These are phyloP conservation scores for Coniochaeta sp. DNA, from an alignment of 2,329 filamentous ascomycete species.

Conservation along the genomic window DNA sequence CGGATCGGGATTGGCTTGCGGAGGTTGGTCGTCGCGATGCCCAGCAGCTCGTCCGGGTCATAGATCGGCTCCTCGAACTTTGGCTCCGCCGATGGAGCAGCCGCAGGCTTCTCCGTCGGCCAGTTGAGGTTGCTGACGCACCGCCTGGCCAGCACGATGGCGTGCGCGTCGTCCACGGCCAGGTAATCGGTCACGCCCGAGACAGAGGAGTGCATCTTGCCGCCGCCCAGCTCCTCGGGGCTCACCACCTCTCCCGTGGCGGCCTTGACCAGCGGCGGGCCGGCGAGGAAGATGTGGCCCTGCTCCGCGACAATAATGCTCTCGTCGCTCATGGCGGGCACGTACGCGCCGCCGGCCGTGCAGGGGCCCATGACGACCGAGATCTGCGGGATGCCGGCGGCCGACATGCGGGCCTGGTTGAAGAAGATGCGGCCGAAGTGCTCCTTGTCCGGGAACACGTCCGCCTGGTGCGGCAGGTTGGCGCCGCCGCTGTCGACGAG, in stretches of 20 bases:
- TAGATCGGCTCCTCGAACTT: constrained; percentile 70
- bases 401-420: constrained; percentile 93
- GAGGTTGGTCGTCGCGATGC: constrained; percentile 86
- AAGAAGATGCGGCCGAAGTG: constrained; percentile 98
- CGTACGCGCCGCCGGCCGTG: constrained; percentile 91
- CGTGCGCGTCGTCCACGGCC: constrained; percentile 89
- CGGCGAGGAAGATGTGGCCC: constrained; percentile 95
- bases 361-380: constrained; percentile 96
- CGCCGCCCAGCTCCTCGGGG: constrained; percentile 85
- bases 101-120: constrained; percentile 45
- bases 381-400: constrained; percentile 83
- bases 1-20: constrained; percentile 78
- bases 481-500: constrained; percentile 93
- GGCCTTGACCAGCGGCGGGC: constrained; percentile 89
- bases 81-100: constrained; percentile 25
- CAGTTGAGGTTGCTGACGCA: constrained; percentile 88
- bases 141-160: constrained; percentile 74
- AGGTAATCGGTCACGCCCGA: constrained; percentile 94
- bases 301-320: constrained; percentile 93
- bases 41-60: constrained; percentile 69
- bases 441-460: constrained; percentile 90
- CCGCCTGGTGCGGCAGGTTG: constrained; percentile 88
- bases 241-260: constrained; percentile 89
- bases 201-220: constrained; percentile 80
- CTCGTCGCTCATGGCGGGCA: constrained; percentile 96